These are phyloP conservation scores for Paraphoma chrysanthemicola DNA, from an alignment of 2,329 filamentous ascomycete species.

Conservation along the genomic window DNA sequence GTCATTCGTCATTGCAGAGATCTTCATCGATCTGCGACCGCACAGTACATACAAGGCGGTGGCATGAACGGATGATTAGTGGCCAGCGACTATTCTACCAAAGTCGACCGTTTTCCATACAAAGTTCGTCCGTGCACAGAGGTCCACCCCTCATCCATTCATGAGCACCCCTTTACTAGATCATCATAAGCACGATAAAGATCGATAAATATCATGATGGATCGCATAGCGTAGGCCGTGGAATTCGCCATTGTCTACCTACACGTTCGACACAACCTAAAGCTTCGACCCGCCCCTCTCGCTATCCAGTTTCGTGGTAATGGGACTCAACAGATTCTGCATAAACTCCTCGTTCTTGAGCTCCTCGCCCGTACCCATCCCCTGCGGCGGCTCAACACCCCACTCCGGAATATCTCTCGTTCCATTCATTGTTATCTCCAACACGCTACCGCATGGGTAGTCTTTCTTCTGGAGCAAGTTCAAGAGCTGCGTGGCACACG, in stretches of 20 bases:
- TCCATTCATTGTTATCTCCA: slow-evolving; percentile 28
- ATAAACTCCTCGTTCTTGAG: slow-evolving; percentile 15
- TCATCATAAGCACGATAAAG: too few relatives aligned
- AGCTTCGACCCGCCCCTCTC: slow-evolving; percentile 20
- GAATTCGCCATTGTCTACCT: too few relatives aligned
- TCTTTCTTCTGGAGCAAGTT: slow-evolving; percentile 37
- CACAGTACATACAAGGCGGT: too few relatives aligned
- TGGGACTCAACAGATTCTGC: slow-evolving; percentile 28
- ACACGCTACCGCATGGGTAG: slow-evolving; percentile 32
- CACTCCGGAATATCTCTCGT: slow-evolving; percentile 34
- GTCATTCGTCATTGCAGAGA: too few relatives aligned
- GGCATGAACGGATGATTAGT: too few relatives aligned
- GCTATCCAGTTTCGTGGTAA: slow-evolving; percentile 21
- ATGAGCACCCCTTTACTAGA: too few relatives aligned
- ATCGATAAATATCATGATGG: too few relatives aligned
- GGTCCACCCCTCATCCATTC: too few relatives aligned
- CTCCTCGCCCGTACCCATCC: slow-evolving; percentile 28
- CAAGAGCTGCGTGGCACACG: slow-evolving; percentile 28
- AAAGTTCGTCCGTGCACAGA: too few relatives aligned
- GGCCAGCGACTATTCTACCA: too few relatives aligned
- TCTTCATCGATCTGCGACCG: too few relatives aligned
- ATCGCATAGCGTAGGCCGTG: background rate
- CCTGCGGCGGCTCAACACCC: slow-evolving; percentile 31
- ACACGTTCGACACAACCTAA: slow-evolving; percentile 1
- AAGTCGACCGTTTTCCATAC: too few relatives aligned